A percentile compares a stretch with the other conserved stretches of the same genome.
Conservation (phyloP, 2,329 filamentous ascomycete species). For the Neoascochyta sp. region DNA sequence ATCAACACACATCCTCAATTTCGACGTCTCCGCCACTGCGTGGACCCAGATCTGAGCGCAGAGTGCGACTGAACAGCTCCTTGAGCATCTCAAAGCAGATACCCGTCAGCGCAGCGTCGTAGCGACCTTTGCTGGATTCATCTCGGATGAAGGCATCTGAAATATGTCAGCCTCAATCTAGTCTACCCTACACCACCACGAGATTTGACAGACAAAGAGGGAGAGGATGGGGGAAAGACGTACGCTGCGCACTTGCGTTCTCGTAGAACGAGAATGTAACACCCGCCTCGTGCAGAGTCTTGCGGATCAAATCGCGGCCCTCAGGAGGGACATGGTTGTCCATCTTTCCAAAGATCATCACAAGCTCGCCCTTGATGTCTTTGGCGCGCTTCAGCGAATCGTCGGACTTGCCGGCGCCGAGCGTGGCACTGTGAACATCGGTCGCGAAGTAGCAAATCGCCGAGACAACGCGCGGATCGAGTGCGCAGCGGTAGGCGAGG, state of each 20-base stretch:
- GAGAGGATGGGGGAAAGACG: constrained; percentile 26
- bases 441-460: constrained; percentile 89
- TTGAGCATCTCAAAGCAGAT: constrained; percentile 88
- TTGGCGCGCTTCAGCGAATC: constrained; percentile 58
- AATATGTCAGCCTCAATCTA: background rate
- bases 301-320: constrained; percentile 78
- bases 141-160: constrained; percentile 85
- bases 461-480: constrained; percentile 73
- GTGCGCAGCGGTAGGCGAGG: constrained; percentile 67
- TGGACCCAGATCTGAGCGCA: constrained; percentile 75
- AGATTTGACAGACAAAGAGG: constrained; percentile 1
- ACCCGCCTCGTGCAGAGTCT: constrained; percentile 72
- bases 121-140: constrained; percentile 88
- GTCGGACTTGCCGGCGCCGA: constrained; percentile 66
- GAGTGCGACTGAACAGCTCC: constrained; percentile 73
- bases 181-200: constrained; percentile 1
- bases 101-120: constrained; percentile 81
- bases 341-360: constrained; percentile 88
- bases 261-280: constrained; percentile 80
- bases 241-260: constrained; percentile 83
- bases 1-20: constrained; percentile 67
- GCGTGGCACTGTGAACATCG: constrained; percentile 75
- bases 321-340: constrained; percentile 85
- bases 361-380: constrained; percentile 72
- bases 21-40: constrained; percentile 58